phyloP scores from a whole-genome alignment of 306 rosid species.

The Glycine soja region DNA sequence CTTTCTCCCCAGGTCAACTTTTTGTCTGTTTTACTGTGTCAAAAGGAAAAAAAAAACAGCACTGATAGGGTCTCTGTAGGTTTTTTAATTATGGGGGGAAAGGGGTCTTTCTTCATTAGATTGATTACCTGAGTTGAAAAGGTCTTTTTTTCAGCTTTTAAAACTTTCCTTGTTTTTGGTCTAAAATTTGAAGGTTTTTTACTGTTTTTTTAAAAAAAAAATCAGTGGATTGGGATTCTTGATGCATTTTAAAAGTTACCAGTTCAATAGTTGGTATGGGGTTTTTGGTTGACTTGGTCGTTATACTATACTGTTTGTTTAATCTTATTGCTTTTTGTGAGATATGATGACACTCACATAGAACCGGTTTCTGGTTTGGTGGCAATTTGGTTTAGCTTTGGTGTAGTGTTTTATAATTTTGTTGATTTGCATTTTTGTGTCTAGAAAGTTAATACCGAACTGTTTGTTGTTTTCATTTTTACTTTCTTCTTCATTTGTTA shows the following conservation, averaged over 20 bases:
- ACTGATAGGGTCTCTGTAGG: slow-evolving; percentile 48
- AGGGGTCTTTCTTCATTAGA: slow-evolving; percentile 33
- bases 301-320: background rate
- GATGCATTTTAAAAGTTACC: background rate
- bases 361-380: slow-evolving; percentile 35
- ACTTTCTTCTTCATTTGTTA: slow-evolving; percentile 5
- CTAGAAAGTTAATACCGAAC: background rate
- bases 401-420: slow-evolving; percentile 31
- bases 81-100: slow-evolving; percentile 39
- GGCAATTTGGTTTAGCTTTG: background rate
- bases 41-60: slow-evolving; percentile 41
- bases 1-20: slow-evolving; percentile 46
- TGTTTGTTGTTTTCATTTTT: background rate
- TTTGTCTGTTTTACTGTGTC: slow-evolving; percentile 48
- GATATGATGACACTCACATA: background rate
- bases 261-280: background rate
- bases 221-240: slow-evolving; percentile 31
- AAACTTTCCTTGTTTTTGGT: background rate
- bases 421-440: slow-evolving; percentile 25
- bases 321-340: slow-evolving; percentile 2
- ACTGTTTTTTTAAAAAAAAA: no score
- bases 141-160: slow-evolving; percentile 6
- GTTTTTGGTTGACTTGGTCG: slow-evolving; percentile 36
- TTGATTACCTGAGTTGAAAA: slow-evolving; percentile 40
- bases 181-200: background rate